These are phyloP conservation scores for Fusarium goolgardi DNA, from an alignment of 2,329 filamentous ascomycete species.

Conservation along the genomic window DNA sequence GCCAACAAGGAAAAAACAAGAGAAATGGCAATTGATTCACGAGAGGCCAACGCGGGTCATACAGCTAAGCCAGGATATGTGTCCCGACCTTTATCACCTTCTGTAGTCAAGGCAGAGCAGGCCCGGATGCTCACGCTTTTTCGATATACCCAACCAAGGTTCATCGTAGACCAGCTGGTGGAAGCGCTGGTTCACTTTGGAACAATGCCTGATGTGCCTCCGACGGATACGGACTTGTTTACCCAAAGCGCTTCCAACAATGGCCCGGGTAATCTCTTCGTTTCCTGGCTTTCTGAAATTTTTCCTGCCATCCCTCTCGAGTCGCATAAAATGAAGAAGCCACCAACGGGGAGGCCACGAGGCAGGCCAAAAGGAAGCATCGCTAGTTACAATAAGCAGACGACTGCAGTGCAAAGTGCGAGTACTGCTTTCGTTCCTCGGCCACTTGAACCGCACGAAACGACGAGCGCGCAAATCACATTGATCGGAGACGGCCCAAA, in stretches of 20 bases:
- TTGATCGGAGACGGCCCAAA: constrained; percentile 2
- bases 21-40: not conserved
- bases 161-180: constrained; percentile 71
- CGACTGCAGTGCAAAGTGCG: constrained; percentile 48
- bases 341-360: constrained; percentile 55
- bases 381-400: constrained; percentile 41
- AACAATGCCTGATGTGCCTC: constrained; percentile 66
- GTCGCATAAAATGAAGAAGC: constrained; percentile 1
- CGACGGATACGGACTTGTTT: constrained; percentile 64
- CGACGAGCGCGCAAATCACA: constrained; percentile 3
- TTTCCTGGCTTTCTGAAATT: constrained; percentile 72
- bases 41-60: not conserved
- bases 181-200: constrained; percentile 73
- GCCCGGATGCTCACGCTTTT: constrained; percentile 68
- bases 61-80: not conserved
- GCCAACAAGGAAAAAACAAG: not conserved
- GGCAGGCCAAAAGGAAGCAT: constrained; percentile 68
- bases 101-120: constrained; percentile 69
- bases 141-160: constrained; percentile 63
- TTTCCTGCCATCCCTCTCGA: constrained; percentile 60
- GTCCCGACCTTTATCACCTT: constrained; percentile 40
- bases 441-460: constrained; percentile 4
- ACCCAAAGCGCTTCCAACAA: constrained; percentile 67
- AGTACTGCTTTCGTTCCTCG: constrained; percentile 27
- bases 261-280: constrained; percentile 67